Conservation (phyloP, 176 grass and related monocot species). For the Cenchrus americanus region DNA sequence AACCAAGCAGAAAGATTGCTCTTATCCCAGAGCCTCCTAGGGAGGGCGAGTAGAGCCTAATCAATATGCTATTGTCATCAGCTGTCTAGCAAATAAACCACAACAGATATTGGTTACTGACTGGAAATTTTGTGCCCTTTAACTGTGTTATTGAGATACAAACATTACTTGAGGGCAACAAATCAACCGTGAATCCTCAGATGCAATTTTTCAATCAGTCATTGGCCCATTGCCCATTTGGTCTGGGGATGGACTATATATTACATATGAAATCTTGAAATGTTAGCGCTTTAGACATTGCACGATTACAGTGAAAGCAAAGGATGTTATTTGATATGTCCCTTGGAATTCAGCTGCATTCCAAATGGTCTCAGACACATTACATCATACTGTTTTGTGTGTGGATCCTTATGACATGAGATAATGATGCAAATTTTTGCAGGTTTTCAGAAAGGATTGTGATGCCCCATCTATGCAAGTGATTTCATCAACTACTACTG, state of each 20-base stretch:
- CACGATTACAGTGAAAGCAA: not conserved
- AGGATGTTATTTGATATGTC: not conserved
- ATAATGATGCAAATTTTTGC: slow-evolving; percentile 25
- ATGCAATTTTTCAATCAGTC: not conserved
- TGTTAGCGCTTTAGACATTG: not conserved
- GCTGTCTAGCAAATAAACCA: too few species aligned
- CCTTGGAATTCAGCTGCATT: not conserved
- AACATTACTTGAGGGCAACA: not conserved
- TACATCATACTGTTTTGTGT: not conserved
- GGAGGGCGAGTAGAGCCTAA: too few species aligned
- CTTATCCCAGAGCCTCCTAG: too few species aligned
- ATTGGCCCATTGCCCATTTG: not conserved
- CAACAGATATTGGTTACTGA: not conserved
- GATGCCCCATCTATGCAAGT: slow-evolving; percentile 10
- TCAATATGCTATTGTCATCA: too few species aligned
- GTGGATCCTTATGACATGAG: not conserved
- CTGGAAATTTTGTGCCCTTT: not conserved
- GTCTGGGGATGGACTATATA: not conserved
- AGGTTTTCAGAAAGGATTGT: slow-evolving; percentile 42
- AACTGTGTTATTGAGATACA: not conserved
- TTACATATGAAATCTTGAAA: not conserved
- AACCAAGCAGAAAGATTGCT: too few species aligned
- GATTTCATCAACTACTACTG: slow-evolving; percentile 17
- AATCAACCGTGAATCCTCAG: not conserved
- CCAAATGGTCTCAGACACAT: not conserved